A percentile compares a stretch with the other conserved stretches of the same genome.
Conservation (phyloP, 1,139 yeast species). For the Geotrichum klebahnii region DNA sequence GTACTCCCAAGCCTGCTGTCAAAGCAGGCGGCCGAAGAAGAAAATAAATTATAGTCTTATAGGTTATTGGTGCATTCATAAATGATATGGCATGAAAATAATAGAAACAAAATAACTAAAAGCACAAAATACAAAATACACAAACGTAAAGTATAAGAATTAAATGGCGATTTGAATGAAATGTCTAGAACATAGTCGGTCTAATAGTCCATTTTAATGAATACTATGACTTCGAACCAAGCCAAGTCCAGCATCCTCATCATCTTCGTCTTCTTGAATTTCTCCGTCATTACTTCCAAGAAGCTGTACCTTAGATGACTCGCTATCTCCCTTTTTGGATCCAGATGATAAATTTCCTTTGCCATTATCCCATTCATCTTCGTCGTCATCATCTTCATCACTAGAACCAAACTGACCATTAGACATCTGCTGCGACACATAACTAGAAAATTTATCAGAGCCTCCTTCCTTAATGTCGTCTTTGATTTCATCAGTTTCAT, state of each 20-base stretch:
- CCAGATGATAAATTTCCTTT: neutral
- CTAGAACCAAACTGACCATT: slow-evolving; percentile 35
- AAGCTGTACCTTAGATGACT: slow-evolving; percentile 10
- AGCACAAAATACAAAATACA: slow-evolving; percentile 29
- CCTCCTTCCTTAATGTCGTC: slow-evolving; percentile 34
- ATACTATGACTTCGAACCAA: slow-evolving; percentile 39
- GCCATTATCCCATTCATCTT: slow-evolving; percentile 33
- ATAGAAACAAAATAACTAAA: slow-evolving; percentile 11
- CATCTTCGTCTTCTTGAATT: slow-evolving; percentile 28
- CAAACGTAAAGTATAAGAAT: slow-evolving; percentile 44
- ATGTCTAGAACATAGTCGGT: neutral
- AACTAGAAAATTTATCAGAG: slow-evolving; percentile 61
- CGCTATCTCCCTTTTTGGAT: neutral
- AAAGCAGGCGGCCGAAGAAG: slow-evolving; percentile 33
- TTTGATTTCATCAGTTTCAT: slow-evolving; percentile 31
- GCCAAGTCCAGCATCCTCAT: slow-evolving; percentile 31
- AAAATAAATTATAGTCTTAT: slow-evolving; percentile 17
- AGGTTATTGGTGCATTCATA: neutral
- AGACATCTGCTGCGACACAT: slow-evolving; percentile 73
- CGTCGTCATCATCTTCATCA: slow-evolving; percentile 53
- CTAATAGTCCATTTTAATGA: slow-evolving; percentile 4
- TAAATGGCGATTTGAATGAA: slow-evolving; percentile 31
- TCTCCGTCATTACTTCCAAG: slow-evolving; percentile 20
- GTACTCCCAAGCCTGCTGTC: slow-evolving; percentile 27
- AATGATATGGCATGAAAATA: neutral